Conservation (phyloP, 176 grass and related monocot genomes). For the Oryza punctata region DNA sequence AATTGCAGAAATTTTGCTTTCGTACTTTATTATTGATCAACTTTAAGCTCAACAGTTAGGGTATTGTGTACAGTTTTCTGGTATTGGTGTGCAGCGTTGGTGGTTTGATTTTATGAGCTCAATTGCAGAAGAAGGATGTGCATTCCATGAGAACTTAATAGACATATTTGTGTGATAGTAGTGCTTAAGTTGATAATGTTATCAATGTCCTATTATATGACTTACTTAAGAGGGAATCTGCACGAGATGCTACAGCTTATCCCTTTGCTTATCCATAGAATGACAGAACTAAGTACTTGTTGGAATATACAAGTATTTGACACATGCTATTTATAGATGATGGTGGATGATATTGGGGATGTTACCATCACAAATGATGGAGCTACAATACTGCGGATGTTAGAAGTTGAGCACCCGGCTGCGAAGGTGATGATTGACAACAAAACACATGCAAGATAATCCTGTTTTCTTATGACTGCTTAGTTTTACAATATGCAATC, state of each 20-base stretch:
- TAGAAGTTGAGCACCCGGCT: slow-evolving; percentile 92
- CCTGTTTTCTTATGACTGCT: neutral
- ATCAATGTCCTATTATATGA: neutral
- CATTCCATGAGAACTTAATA: neutral
- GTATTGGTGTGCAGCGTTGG: neutral
- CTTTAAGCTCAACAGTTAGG: neutral
- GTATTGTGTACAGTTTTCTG: neutral
- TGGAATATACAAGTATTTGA: slow-evolving; percentile 28
- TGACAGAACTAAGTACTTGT: neutral
- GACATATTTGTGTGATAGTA: neutral
- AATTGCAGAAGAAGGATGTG: neutral
- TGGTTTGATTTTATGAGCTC: neutral
- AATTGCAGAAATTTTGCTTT: neutral
- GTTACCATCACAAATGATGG: slow-evolving; percentile 97
- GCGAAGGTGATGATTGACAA: slow-evolving; percentile 56
- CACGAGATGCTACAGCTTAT: neutral
- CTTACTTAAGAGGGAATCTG: neutral
- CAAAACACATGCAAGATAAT: neutral
- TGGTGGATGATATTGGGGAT: slow-evolving; percentile 93
- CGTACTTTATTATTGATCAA: neutral
- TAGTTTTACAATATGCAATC: neutral
- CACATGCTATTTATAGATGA: slow-evolving; percentile 55
- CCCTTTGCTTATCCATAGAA: neutral
- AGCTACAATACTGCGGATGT: slow-evolving; percentile 85
- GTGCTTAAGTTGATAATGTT: neutral